phyloP scores from a whole-genome alignment of 176 grass and related monocot species.

The Hordeum vulgare region DNA sequence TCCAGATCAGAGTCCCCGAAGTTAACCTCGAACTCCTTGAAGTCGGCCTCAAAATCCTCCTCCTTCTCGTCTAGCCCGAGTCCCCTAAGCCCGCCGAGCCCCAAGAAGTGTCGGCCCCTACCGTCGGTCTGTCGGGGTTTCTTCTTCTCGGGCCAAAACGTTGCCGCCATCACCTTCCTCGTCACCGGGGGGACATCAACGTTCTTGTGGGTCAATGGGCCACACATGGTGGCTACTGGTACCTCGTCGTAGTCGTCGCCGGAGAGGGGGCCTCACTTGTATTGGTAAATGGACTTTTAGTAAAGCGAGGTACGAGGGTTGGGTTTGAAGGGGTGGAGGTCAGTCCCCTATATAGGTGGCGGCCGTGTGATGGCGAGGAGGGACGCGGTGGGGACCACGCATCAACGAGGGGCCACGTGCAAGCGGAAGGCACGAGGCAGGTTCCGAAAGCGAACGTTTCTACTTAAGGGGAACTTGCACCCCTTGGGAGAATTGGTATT shows the following conservation, averaged over 20 bases:
- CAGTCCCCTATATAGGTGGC: not conserved
- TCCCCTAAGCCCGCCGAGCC: not conserved
- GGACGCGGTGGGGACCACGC: not conserved
- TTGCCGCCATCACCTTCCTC: conserved; percentile 24
- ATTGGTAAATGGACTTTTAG: not conserved
- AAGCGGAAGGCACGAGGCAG: not conserved
- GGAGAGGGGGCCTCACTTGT: not conserved
- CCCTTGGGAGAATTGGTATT: not conserved
- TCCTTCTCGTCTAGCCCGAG: not conserved
- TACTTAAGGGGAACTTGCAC: too few species aligned
- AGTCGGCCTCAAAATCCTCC: conserved; percentile 52
- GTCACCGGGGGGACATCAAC: conserved; percentile 9
- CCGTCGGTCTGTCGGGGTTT: conserved; percentile 22
- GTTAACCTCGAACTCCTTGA: too few species aligned
- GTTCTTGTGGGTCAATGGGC: conserved; percentile 36
- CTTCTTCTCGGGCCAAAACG: conserved; percentile 59
- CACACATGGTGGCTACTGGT: conserved; percentile 44
- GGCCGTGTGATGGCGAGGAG: not conserved
- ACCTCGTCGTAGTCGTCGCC: not conserved
- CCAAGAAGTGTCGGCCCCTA: not conserved
- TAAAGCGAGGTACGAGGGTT: not conserved
- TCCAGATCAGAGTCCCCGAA: conserved; percentile 47
- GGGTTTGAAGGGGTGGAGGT: not conserved
- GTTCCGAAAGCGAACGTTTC: not conserved
- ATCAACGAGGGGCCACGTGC: not conserved